A percentile compares a stretch with the other conserved stretches of the same genome.
phyloP scores from a whole-genome alignment of 1,139 yeast species.

The Casaregolazyma suthepensis region DNA sequence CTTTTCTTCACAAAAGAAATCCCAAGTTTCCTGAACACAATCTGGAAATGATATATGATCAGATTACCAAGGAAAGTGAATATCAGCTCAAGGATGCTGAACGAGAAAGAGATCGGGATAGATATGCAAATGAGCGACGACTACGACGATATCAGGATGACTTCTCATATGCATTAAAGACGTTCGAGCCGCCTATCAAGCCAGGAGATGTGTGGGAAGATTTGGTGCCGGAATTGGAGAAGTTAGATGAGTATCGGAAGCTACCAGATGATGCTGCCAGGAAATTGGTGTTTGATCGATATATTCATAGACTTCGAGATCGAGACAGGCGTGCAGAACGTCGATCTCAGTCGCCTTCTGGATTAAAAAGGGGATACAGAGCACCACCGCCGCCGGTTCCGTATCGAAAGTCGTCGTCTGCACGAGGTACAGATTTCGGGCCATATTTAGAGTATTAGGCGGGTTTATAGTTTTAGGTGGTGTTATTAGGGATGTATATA shows the following conservation, averaged over 20 bases:
- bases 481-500: not conserved
- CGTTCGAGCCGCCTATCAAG: slow-evolving; percentile 30
- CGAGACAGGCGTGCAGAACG: slow-evolving; percentile 21
- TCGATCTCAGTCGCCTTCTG: slow-evolving; percentile 12
- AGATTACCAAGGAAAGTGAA: slow-evolving; percentile 9
- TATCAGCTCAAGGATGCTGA: slow-evolving; percentile 1
- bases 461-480: too few species aligned
- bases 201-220: slow-evolving; percentile 36
- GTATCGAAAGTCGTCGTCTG: slow-evolving; percentile 5
- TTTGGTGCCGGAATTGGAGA: slow-evolving; percentile 29
- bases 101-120: slow-evolving; percentile 20
- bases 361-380: not conserved
- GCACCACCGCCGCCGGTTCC: slow-evolving; percentile 5
- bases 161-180: slow-evolving; percentile 34
- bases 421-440: slow-evolving; percentile 24
- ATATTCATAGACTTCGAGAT: slow-evolving; percentile 27
- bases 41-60: slow-evolving; percentile 13
- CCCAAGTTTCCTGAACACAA: slow-evolving; percentile 11
- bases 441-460: slow-evolving; percentile 25
- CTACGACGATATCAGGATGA: slow-evolving; percentile 35
- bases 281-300: slow-evolving; percentile 32
- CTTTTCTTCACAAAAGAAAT: slow-evolving; percentile 20
- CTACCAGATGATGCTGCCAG: slow-evolving; percentile 33
- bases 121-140: slow-evolving; percentile 32
- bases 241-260: slow-evolving; percentile 33